Evolutionary conservation across 371 early-diverging fungal species (phyloP).

Genomic region (Parasitella parasitica): DNA sequence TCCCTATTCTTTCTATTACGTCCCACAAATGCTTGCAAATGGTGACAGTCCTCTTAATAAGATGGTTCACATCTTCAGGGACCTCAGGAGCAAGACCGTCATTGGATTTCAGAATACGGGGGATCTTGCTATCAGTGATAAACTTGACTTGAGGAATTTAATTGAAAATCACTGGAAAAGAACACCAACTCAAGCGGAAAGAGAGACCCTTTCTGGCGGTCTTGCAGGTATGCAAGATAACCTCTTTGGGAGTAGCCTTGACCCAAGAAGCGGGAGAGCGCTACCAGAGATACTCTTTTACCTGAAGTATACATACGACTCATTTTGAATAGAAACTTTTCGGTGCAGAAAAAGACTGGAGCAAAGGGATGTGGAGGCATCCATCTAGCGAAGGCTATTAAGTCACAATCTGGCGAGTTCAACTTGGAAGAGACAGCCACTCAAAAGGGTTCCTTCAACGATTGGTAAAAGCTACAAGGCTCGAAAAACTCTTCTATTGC

Average conservation of each 20-base stretch:
- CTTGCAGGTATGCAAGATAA: conserved; percentile 97
- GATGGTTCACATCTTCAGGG: conserved; percentile 99
- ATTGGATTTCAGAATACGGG: conserved; percentile 91
- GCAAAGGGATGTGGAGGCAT: too few species aligned
- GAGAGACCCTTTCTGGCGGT: conserved; percentile 99
- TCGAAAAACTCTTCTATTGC: too few species aligned
- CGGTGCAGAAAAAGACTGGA: background rate
- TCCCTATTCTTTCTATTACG: conserved; percentile 99
- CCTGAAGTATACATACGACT: conserved; percentile 87
- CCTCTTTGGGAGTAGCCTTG: conserved; percentile 85
- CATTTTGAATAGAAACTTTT: conserved; percentile 15
- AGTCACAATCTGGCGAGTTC: background rate
- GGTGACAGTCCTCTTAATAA: conserved; percentile 99
- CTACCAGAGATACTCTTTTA: conserved; percentile 98
- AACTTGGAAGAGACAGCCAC: too few species aligned
- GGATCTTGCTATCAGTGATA: conserved; percentile 97
- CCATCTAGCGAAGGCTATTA: background rate
- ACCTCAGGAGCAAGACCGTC: conserved; percentile 88
- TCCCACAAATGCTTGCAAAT: conserved; percentile 99
- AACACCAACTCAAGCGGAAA: conserved; percentile 99
- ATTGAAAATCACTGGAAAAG: conserved; percentile 97
- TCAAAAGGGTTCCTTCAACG: too few species aligned
- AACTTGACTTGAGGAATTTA: conserved; percentile 96
- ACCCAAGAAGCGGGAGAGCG: conserved; percentile 97
- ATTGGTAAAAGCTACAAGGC: too few species aligned